A percentile compares a stretch with the other conserved stretches of the same genome.
These are phyloP conservation scores for Gautieria morchelliformis DNA, from an alignment of 768 basidiomycete species.

Conservation along the genomic window DNA sequence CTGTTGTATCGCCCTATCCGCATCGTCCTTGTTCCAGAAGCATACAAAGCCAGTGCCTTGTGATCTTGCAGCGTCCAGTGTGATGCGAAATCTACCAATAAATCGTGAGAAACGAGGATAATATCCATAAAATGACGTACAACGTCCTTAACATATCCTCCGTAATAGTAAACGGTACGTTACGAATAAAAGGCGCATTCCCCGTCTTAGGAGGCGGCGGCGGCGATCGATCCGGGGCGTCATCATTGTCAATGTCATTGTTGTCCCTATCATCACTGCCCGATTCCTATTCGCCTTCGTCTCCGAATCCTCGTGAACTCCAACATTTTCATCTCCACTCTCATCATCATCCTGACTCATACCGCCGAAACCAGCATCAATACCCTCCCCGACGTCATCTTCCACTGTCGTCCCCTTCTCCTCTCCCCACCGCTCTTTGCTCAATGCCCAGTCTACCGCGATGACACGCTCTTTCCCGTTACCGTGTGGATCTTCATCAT, in stretches of 20 bases:
- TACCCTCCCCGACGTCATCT: slow-evolving; percentile 18
- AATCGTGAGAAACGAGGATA: background rate
- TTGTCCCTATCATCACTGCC: slow-evolving; percentile 15
- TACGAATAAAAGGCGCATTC: slow-evolving; percentile 88
- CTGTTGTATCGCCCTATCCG: slow-evolving; percentile 75
- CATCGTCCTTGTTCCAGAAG: slow-evolving; percentile 91
- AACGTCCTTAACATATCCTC: slow-evolving; percentile 84
- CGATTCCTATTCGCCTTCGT: background rate
- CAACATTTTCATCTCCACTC: slow-evolving; percentile 34
- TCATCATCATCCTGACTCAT: slow-evolving; percentile 18
- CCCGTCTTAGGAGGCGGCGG: slow-evolving; percentile 81
- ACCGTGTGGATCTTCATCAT: slow-evolving; percentile 26
- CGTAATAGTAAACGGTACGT: slow-evolving; percentile 84
- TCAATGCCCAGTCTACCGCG: slow-evolving; percentile 94
- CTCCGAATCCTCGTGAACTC: slow-evolving; percentile 33
- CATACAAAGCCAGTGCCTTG: slow-evolving; percentile 95
- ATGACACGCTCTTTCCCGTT: too few relatives aligned
- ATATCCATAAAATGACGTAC: slow-evolving; percentile 34
- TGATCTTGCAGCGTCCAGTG: slow-evolving; percentile 76
- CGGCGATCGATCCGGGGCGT: slow-evolving; percentile 45
- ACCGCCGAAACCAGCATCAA: slow-evolving; percentile 15
- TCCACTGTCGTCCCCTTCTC: slow-evolving; percentile 47
- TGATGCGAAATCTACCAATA: slow-evolving; percentile 72
- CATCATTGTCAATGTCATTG: slow-evolving; percentile 15
- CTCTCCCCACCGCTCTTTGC: slow-evolving; percentile 87